Percentiles rank a stretch among this genome's conserved stretches.
Evolutionary conservation across 805 yeast genomes (phyloP).

Genomic region (Barnettozyma californica): DNA sequence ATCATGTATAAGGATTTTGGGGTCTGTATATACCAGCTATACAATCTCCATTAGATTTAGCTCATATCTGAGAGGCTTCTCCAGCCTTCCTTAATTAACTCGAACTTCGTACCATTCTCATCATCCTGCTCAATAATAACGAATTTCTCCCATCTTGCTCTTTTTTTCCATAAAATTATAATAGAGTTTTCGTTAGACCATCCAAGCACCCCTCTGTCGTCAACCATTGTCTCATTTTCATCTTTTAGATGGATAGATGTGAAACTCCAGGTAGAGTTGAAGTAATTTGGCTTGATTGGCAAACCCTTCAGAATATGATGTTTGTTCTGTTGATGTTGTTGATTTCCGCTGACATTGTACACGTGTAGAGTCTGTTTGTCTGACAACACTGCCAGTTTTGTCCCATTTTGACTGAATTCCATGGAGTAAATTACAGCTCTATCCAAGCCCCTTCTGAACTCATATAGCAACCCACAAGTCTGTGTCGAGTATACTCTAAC

Average conservation of each 20-base stretch:
- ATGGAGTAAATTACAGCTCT: constrained; percentile 76
- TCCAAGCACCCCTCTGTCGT: constrained; percentile 49
- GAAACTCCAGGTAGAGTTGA: constrained; percentile 84
- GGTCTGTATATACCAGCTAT: neutral
- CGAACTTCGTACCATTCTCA: constrained; percentile 38
- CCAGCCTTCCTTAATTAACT: constrained; percentile 69
- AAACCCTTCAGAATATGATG: constrained; percentile 61
- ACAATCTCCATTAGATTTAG: neutral
- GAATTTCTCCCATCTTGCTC: constrained; percentile 84
- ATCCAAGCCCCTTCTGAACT: constrained; percentile 87
- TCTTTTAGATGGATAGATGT: constrained; percentile 55
- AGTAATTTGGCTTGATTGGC: constrained; percentile 68
- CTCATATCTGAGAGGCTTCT: constrained; percentile 35
- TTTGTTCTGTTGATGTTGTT: constrained; percentile 36
- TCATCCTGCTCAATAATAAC: constrained; percentile 49
- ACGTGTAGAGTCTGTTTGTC: constrained; percentile 89
- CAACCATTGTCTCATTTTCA: constrained; percentile 22
- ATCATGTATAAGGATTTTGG: too few relatives aligned
- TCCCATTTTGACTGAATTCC: constrained; percentile 74
- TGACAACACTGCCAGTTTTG: constrained; percentile 75
- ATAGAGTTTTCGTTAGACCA: constrained; percentile 71
- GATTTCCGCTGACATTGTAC: constrained; percentile 46
- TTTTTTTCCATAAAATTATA: constrained; percentile 67
- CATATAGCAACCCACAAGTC: constrained; percentile 66
- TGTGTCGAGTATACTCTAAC: constrained; percentile 67